A percentile compares a stretch with the other conserved stretches of the same genome.
These are phyloP conservation scores for Xerocomus spinulosus DNA, from an alignment of 768 basidiomycete species.

Conservation along the genomic window DNA sequence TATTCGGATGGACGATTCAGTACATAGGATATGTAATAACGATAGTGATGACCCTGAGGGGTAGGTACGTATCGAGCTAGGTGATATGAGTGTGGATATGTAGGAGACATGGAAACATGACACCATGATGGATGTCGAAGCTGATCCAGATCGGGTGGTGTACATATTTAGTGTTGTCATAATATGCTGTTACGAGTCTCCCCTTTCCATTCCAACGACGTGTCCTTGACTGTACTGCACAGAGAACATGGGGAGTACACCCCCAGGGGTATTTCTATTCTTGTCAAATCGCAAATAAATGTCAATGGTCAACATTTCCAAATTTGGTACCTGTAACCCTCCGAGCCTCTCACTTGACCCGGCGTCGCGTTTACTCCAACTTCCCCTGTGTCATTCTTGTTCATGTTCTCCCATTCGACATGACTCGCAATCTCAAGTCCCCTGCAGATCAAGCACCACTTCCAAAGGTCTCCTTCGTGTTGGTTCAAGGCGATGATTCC, in stretches of 20 bases:
- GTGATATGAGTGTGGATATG: not conserved
- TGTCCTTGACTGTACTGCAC: too few species aligned
- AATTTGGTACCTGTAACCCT: conserved; percentile 14
- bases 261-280: conserved; percentile 18
- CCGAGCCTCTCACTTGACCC: conserved; percentile 1
- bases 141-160: conserved; percentile 10
- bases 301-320: conserved; percentile 14
- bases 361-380: conserved; percentile 8
- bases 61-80: conserved; percentile 3
- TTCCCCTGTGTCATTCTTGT: conserved; percentile 17
- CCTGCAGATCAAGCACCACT: conserved; percentile 38
- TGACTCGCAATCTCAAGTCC: conserved; percentile 38
- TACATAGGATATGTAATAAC: conserved; percentile 19
- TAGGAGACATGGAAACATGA: too few species aligned
- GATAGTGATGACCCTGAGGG: not conserved
- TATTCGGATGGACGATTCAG: conserved; percentile 5
- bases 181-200: not conserved
- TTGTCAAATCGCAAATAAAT: conserved; percentile 6
- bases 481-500: conserved; percentile 59
- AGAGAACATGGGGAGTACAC: too few species aligned
- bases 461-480: conserved; percentile 65
- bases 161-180: not conserved
- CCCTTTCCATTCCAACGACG: too few species aligned
- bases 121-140: too few species aligned
- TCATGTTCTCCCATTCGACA: conserved; percentile 12